Evolutionary conservation across 2,329 filamentous ascomycete genomes (phyloP), one percentile per base, ranked within the genome.

Genomic region (Ophiocordyceps camponoti-floridani): DNA sequence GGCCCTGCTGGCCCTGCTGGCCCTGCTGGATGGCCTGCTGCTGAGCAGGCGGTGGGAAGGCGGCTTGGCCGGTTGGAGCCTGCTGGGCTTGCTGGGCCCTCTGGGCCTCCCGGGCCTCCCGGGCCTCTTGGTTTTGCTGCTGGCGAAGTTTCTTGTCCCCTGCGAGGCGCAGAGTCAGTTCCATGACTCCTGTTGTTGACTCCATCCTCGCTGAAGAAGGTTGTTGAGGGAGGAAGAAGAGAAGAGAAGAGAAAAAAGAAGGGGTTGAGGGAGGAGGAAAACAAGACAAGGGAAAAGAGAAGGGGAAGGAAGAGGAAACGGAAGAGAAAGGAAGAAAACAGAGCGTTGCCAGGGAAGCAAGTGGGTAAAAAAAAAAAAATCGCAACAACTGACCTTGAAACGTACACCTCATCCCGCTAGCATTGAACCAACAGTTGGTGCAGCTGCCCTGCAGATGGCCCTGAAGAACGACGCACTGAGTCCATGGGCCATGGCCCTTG

Each of bases 371-470:
- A 31, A 38, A 18, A n/a, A n/a, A 7, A 35, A n/a, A 35, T 13
- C n/a, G 19, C 14, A 40, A 23, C 38, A 40, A 55, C 68, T 50
- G 60, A 76, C 73, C 72, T 47, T 77, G 74, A 53, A 76, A 77
- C 13, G 72, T 76, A 48, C 74, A 78, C 43, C 73, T 60, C 10
- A 71, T 67, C 10, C 73, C 73, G 43, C 72, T 75, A 8, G 73
- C 73, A 46, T 78, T 78, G 56, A 73, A 77, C 73, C 74, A 77
- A 54, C 74, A 78, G 53, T 78, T 78, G 46, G 73, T 68, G 49
- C 74, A 78, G 52, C 71, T 75, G 10, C 74, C 73, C 47, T 71
- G 76, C 70, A 77, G 72, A 53, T 75, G 70, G 1, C 73, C 73
- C 42, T 70, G 68, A 19, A 73, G 69, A n/a, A 75, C 61, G n/a